phyloP scores from a whole-genome alignment of 148 eudicot species.

The Dianthus caryophyllus region DNA sequence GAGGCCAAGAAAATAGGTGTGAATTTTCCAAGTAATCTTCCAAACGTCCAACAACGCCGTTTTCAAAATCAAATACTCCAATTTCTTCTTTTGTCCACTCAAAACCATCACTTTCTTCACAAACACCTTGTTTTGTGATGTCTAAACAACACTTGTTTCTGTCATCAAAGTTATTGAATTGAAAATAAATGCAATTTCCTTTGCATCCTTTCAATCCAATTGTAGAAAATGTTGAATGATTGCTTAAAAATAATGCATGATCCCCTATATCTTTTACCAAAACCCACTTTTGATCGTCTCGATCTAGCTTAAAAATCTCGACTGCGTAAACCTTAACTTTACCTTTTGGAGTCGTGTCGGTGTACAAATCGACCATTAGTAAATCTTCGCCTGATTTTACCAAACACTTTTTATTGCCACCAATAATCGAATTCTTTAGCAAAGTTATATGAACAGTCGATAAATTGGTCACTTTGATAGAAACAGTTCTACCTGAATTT shows the following conservation, averaged over 20 bases:
- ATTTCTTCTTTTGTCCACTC: slow-evolving; percentile 39
- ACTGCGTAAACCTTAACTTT: slow-evolving; percentile 23
- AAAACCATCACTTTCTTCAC: slow-evolving; percentile 1
- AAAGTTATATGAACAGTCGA: slow-evolving; percentile 7
- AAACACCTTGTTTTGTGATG: neutral
- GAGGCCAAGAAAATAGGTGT: slow-evolving; percentile 28
- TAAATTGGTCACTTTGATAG: slow-evolving; percentile 2
- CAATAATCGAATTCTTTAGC: slow-evolving; percentile 22
- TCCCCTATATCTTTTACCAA: slow-evolving; percentile 21
- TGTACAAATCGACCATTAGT: slow-evolving; percentile 27
- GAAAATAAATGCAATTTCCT: slow-evolving; percentile 36
- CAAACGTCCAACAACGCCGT: slow-evolving; percentile 44
- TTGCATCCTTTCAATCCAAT: slow-evolving; percentile 23
- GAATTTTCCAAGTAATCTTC: slow-evolving; percentile 29
- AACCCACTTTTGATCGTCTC: too few relatives aligned
- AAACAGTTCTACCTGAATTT: too few relatives aligned
- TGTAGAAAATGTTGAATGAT: slow-evolving; percentile 24
- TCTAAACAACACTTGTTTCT: slow-evolving; percentile 18
- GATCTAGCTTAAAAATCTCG: slow-evolving; percentile 28
- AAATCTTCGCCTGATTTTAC: slow-evolving; percentile 25
- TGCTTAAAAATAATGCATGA: slow-evolving; percentile 24
- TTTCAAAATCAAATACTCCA: slow-evolving; percentile 68
- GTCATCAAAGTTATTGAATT: slow-evolving; percentile 22
- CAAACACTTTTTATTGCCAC: slow-evolving; percentile 28
- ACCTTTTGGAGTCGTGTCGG: slow-evolving; percentile 20